Base-by-base conservation (phyloP, 495 filamentous ascomycete genomes). In the Podospora anserina region DNA sequence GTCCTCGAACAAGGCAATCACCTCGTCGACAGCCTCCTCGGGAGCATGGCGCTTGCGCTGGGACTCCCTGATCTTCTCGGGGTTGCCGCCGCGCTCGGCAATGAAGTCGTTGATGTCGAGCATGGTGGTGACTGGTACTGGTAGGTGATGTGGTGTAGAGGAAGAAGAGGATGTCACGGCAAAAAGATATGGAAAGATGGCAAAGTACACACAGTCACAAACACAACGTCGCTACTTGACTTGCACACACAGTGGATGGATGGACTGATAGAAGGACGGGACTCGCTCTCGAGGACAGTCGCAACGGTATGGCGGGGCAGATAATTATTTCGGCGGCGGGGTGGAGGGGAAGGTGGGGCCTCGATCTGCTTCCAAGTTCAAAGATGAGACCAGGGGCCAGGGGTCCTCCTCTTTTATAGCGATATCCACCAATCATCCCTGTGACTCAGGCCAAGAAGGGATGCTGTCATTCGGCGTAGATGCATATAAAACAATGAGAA, bases 1-100 rank as follows among this genome's bases (percentile, higher is more conserved):
- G 72, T 96, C 93, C 76, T 97, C 92, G 70, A 88, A 98, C 72
- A 97, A 83, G 16, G 84, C 85, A 72, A 97, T 92, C 54, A 99
- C 88, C 79, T 96, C 90, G 80, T 99, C 96, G 39, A 98, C 95
- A 28, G 85, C 85, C 75, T 91, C 89, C 72, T 91, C 91, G 2
- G 89, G 85, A 30, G 91, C 94, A 81, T 87, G 85, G 66, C 96
- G 90, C 72, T 86, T 88, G 72, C 89, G 85, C 79, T 99, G 95
- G 73, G 89, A 92, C 78, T 97, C 92, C 77, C 90, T 91, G 80
- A 99, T 95, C 78, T 86, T 87, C 68, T 94, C 88, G 15, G 92
- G 91, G 81, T 97, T 86, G 69, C 95, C 96, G 70, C 94, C 95
- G 68, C 92, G 89, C 74, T 97, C 91, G 73, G 84, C 82, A 78